Base-by-base conservation (phyloP, 208 protist genomes). In the Endotrypanum monterogeii region DNA sequence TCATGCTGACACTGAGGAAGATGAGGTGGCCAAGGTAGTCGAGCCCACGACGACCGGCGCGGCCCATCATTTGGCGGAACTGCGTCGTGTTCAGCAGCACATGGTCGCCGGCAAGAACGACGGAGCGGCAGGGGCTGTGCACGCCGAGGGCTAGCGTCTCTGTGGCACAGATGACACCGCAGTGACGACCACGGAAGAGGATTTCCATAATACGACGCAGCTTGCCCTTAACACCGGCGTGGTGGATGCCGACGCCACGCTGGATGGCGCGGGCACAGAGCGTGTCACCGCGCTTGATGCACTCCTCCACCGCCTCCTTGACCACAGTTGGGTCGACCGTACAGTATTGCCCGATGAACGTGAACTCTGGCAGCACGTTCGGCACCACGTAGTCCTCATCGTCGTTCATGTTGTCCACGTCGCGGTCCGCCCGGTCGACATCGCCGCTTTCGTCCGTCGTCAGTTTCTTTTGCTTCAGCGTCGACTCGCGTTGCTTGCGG, bases 1-100 rank as follows among this genome's bases (percentile, higher is more conserved):
- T 83, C 72, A 94, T 82, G 52, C 90, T 90, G 25, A 99, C 80
- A 51, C 96, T 96, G 37, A 98, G 73, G 78, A 99, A 98, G 63
- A 99, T 78, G 56, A 98, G 91, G 75, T 99, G 88, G 51, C 98
- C 98, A 51, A 96, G 81, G 83, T 86, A 85, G 80, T 99, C 97
- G 52, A 97, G 87, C n/a, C 98, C 98, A 86, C 98, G 90, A 35
- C 98, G 92, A 23, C 98, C 98, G 23, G 98, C 98, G 74, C 98
- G 92, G 51, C 98, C 98, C 79, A 94, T 92, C 96, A 99, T 98
- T 80, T 99, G 98, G 28, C 96, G 88, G 78, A 97, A 99, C 67
- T 95, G 88, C 48, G 98, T 90, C 60, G 96, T 84, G 78, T 98
- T 97, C 25, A 99, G 90, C 73, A 97, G 84, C 44, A 96, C 83